Evolutionary conservation across 2,329 filamentous ascomycete genomes (phyloP).

Genomic region (Chaetomium globosum): DNA sequence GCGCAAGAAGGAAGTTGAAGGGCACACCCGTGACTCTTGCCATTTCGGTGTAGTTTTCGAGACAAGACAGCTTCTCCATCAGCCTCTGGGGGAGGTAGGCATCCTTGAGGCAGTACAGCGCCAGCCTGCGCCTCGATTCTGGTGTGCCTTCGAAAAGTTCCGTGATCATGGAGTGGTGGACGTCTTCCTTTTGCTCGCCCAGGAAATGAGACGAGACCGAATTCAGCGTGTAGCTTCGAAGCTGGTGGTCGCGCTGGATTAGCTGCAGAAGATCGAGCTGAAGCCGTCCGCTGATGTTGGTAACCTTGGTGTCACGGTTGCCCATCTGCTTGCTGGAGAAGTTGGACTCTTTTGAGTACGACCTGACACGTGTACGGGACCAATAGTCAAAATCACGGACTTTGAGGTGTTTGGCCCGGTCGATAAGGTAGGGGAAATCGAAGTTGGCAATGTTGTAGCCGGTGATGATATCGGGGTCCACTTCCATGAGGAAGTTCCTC

Average conservation of each 20-base stretch:
- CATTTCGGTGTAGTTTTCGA: conserved; percentile 99
- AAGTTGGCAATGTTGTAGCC: conserved; percentile 99
- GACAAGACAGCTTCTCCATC: conserved; percentile 96
- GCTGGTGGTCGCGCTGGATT: conserved; percentile 89
- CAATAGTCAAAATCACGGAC: conserved; percentile 80
- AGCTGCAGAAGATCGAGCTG: conserved; percentile 94
- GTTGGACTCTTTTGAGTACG: conserved; percentile 75
- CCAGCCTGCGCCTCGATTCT: conserved; percentile 85
- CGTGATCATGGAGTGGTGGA: conserved; percentile 99
- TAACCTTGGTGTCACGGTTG: conserved; percentile 88
- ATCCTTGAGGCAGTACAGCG: conserved; percentile 96
- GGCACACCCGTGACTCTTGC: conserved; percentile 98
- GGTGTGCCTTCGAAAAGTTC: conserved; percentile 96
- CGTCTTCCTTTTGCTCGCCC: conserved; percentile 97
- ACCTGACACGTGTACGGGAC: conserved; percentile 71
- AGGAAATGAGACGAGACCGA: conserved; percentile 94
- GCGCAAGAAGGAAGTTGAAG: conserved; percentile 88
- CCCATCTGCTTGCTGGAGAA: conserved; percentile 99
- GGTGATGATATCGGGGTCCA: conserved; percentile 96
- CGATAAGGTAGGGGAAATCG: conserved; percentile 93
- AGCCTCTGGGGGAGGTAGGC: conserved; percentile 91
- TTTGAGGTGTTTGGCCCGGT: conserved; percentile 83
- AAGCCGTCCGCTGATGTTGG: conserved; percentile 90
- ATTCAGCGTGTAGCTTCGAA: conserved; percentile 96
- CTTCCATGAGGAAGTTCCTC: conserved; percentile 85